Evolutionary conservation across 2,329 filamentous ascomycete species (phyloP).

Genomic region (Blastomyces percursus): DNA sequence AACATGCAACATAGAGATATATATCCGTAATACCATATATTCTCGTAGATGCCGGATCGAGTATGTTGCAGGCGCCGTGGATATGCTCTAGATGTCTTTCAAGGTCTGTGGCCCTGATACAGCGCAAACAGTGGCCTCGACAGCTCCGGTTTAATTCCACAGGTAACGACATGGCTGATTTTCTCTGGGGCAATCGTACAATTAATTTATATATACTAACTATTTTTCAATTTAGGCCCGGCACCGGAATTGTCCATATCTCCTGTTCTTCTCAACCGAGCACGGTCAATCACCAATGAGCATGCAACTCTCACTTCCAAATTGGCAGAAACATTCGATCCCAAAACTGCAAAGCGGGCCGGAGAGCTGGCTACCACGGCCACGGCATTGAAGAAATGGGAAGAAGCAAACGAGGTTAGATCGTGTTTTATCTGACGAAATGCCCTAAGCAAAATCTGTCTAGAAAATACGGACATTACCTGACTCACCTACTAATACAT

Average conservation of each 20-base stretch:
- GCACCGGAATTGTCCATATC: constrained; percentile 31
- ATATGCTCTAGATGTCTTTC: constrained; percentile 40
- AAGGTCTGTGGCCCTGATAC: constrained; percentile 26
- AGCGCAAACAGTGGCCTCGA: constrained; percentile 19
- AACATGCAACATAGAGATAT: neutral
- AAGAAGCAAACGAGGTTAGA: constrained; percentile 46
- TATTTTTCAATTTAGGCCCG: neutral
- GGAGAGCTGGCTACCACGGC: constrained; percentile 46
- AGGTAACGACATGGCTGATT: constrained; percentile 16
- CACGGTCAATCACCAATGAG: constrained; percentile 45
- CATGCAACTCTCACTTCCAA: constrained; percentile 43
- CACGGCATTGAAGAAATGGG: constrained; percentile 45
- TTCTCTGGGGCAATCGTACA: neutral
- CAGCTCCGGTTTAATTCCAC: constrained; percentile 18
- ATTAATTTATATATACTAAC: neutral
- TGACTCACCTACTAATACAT: neutral
- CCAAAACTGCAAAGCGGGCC: constrained; percentile 45
- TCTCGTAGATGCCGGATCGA: constrained; percentile 1
- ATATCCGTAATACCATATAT: neutral
- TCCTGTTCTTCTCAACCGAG: constrained; percentile 45
- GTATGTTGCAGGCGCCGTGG: constrained; percentile 34
- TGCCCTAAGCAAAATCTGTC: neutral
- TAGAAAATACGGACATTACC: neutral
- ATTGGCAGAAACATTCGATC: constrained; percentile 46
- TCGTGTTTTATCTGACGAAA: neutral